Conservation (phyloP, 805 yeast species). For the Danielia reshetovae region DNA sequence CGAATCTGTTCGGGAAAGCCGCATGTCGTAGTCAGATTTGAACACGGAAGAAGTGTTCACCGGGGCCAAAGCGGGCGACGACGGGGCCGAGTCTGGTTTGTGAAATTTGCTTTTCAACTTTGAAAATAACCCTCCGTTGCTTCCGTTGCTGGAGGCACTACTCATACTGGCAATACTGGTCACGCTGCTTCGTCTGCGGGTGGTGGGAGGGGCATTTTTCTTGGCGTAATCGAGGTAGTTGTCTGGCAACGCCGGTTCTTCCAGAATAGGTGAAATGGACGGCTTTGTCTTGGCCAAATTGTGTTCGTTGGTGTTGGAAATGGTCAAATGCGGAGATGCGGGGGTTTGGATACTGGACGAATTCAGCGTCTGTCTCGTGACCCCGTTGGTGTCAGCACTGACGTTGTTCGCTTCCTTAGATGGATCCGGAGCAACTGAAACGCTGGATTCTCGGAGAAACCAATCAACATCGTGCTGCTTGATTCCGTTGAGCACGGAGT, state of each 20-base stretch:
- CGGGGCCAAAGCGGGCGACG: constrained; percentile 2
- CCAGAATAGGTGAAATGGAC: constrained; percentile 25
- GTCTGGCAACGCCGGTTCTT: constrained; percentile 16
- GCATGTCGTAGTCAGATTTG: constrained; percentile 17
- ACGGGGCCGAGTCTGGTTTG: constrained; percentile 9
- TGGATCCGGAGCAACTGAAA: constrained; percentile 5
- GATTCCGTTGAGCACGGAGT: constrained; percentile 23
- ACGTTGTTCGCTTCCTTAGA: background rate
- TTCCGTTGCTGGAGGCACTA: constrained; percentile 13
- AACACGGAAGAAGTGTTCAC: constrained; percentile 9
- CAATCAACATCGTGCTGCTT: constrained; percentile 47
- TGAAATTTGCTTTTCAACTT: constrained; percentile 33
- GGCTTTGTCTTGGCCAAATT: constrained; percentile 30
- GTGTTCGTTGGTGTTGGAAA: constrained; percentile 30
- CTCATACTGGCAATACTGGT: constrained; percentile 17
- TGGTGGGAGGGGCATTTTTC: constrained; percentile 1
- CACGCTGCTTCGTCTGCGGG: constrained; percentile 16
- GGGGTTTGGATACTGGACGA: constrained; percentile 11
- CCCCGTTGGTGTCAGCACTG: background rate
- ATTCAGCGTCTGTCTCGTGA: background rate
- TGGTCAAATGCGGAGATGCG: constrained; percentile 14
- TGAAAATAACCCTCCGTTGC: constrained; percentile 28
- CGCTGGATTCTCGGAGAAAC: constrained; percentile 41
- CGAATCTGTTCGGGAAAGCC: background rate
- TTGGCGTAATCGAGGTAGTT: constrained; percentile 1